Percentiles rank a stretch among this genome's conserved stretches.
phyloP scores from a whole-genome alignment of 345 rosid genomes.

The Rhizophora mangle region DNA sequence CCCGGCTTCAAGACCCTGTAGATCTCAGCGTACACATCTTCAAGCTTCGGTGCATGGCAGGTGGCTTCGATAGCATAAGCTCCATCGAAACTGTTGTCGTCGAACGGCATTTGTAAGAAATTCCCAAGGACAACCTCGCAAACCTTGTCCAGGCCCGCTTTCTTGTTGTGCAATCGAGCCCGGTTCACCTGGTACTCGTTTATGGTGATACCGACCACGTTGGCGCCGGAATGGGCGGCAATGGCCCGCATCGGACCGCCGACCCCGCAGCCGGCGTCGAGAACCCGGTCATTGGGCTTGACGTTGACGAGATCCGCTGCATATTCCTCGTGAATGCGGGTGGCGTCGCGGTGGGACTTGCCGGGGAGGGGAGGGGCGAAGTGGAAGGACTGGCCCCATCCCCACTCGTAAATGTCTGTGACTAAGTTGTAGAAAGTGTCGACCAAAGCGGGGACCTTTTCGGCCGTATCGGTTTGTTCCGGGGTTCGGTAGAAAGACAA shows the following conservation, averaged over 20 bases:
- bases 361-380: constrained; percentile 84
- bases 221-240: constrained; percentile 79
- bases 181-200: constrained; percentile 94
- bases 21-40: constrained; percentile 79
- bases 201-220: constrained; percentile 86
- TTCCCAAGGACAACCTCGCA: constrained; percentile 88
- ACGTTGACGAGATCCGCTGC: constrained; percentile 79
- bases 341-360: constrained; percentile 76
- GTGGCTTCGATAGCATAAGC: constrained; percentile 98
- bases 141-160: constrained; percentile 66
- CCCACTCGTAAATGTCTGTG: constrained; percentile 99
- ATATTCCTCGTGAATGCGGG: constrained; percentile 82
- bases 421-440: constrained; percentile 91
- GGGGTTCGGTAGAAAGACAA: constrained; percentile 87
- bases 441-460: constrained; percentile 85
- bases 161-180: constrained; percentile 79
- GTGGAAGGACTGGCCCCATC: constrained; percentile 98
- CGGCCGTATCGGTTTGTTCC: constrained; percentile 69
- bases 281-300: constrained; percentile 50
- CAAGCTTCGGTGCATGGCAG: constrained; percentile 93
- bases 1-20: constrained; percentile 85
- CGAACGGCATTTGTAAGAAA: constrained; percentile 88
- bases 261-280: constrained; percentile 93
- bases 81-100: constrained; percentile 75
- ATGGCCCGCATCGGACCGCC: constrained; percentile 99